These are phyloP conservation scores for Paecilomyces formosus DNA, from an alignment of 2,329 filamentous ascomycete genomes.

Conservation along the genomic window DNA sequence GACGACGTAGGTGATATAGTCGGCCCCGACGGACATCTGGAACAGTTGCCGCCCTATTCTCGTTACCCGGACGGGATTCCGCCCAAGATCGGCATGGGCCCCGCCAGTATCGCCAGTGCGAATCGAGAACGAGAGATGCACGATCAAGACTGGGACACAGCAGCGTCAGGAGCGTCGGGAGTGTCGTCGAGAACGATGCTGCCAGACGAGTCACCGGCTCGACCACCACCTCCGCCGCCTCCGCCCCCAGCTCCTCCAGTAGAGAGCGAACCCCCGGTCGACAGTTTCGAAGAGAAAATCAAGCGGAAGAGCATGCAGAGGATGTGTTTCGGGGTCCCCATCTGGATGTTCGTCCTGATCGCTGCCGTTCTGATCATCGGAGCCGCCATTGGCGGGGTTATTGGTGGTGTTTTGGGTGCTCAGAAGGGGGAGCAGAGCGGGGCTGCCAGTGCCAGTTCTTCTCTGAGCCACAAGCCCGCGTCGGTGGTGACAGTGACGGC, in stretches of 20 bases:
- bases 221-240: conserved; percentile 3
- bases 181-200: conserved; percentile 15
- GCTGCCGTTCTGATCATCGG: conserved; percentile 41
- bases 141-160: conserved; percentile 20
- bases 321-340: conserved; percentile 44
- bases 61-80: conserved; percentile 73
- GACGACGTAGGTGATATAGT: conserved; percentile 84
- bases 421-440: conserved; percentile 21
- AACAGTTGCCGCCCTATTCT: conserved; percentile 86
- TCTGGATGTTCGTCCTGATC: conserved; percentile 44
- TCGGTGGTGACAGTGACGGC: conserved; percentile 41
- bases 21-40: conserved; percentile 78
- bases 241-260: conserved; percentile 12
- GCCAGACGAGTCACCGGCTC: conserved; percentile 7
- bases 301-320: conserved; percentile 35
- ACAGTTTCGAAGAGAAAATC: conserved; percentile 38
- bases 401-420: conserved; percentile 48
- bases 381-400: conserved; percentile 45
- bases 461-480: conserved; percentile 8
- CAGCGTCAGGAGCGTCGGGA: conserved; percentile 15
- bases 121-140: conserved; percentile 32
- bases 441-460: conserved; percentile 4
- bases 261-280: conserved; percentile 25
- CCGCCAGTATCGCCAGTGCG: conserved; percentile 30
- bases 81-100: conserved; percentile 42